phyloP scores from a whole-genome alignment of 2,329 filamentous ascomycete genomes.

The Ophiognomonia clavigignenti-juglandacearum region DNA sequence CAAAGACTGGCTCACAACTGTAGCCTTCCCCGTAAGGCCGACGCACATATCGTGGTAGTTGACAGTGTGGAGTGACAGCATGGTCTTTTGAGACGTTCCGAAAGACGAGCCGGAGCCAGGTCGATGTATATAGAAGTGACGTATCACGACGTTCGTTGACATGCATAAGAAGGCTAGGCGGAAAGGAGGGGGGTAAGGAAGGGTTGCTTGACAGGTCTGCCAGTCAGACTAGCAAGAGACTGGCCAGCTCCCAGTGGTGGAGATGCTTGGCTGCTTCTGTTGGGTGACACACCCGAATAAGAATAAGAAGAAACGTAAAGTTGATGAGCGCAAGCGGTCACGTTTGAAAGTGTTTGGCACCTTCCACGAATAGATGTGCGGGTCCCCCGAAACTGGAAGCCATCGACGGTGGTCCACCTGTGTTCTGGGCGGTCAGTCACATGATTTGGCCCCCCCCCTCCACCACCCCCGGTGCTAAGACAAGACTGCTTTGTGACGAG shows the following conservation, averaged over 20 bases:
- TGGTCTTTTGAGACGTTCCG: slow-evolving; percentile 37
- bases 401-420: not conserved
- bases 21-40: too few species aligned
- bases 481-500: not conserved
- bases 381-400: not conserved
- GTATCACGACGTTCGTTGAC: slow-evolving; percentile 20
- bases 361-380: not conserved
- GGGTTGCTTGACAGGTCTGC: not conserved
- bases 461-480: not conserved
- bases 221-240: not conserved
- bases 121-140: slow-evolving; percentile 43
- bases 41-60: too few species aligned
- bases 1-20: too few species aligned
- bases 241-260: not conserved
- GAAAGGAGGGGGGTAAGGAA: slow-evolving; percentile 13
- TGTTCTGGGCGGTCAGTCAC: not conserved
- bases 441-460: not conserved
- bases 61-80: not conserved
- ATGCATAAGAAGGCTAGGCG: slow-evolving; percentile 11
- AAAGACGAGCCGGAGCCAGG: slow-evolving; percentile 45
- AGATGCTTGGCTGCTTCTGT: not conserved
- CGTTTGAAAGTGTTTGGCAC: not conserved
- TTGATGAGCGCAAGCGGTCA: not conserved
- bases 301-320: not conserved
- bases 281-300: not conserved